A percentile compares a stretch with the other conserved stretches of the same genome.
Evolutionary conservation across 2,329 filamentous ascomycete genomes (phyloP).

Genomic region (Massarina eburnea): DNA sequence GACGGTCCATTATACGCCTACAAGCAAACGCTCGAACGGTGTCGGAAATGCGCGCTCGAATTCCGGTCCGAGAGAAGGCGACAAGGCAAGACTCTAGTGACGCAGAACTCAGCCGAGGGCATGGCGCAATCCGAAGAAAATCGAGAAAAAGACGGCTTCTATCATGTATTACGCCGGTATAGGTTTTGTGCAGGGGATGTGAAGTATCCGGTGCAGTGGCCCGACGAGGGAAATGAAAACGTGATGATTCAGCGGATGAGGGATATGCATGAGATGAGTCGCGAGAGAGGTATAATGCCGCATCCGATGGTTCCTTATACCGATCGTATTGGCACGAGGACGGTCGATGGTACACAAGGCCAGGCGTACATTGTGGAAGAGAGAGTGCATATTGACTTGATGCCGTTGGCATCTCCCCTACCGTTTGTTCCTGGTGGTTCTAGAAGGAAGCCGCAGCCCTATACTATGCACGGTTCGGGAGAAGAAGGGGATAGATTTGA

Average conservation of each 20-base stretch:
- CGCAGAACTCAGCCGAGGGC: neutral
- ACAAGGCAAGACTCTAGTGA: neutral
- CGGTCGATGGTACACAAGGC: neutral
- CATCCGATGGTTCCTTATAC: neutral
- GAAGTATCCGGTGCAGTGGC: neutral
- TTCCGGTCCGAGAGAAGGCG: neutral
- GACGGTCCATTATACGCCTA: neutral
- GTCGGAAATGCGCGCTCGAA: slow-evolving; percentile 8
- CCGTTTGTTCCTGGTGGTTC: too few species aligned
- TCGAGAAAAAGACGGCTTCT: slow-evolving; percentile 5
- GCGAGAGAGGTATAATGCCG: neutral
- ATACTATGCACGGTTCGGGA: neutral
- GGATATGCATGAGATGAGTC: neutral
- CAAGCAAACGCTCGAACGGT: slow-evolving; percentile 9
- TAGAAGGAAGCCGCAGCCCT: neutral
- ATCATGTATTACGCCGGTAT: slow-evolving; percentile 2
- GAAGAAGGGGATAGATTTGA: too few species aligned
- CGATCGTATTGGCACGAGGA: neutral
- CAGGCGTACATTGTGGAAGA: slow-evolving; percentile 4
- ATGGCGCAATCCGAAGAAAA: neutral
- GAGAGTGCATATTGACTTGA: neutral
- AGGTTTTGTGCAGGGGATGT: neutral
- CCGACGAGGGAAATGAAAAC: neutral
- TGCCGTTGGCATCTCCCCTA: neutral
- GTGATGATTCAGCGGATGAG: neutral